Evolutionary conservation across 2,329 filamentous ascomycete genomes (phyloP).

Genomic region (Proliferodiscus dingleyae): DNA sequence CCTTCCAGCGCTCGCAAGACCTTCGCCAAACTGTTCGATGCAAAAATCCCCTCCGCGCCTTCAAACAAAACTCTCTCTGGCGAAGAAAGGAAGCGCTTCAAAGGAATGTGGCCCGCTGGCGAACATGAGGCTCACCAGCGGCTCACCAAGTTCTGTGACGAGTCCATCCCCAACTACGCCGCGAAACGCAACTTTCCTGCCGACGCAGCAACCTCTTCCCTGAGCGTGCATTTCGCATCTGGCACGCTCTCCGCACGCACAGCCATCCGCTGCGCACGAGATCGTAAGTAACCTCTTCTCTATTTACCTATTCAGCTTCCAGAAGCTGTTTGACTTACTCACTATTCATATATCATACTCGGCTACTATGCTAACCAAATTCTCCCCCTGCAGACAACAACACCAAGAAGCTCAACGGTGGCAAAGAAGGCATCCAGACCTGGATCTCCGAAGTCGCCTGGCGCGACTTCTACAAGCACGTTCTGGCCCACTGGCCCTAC

Average conservation of each 20-base stretch:
- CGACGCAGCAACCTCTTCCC: constrained; percentile 56
- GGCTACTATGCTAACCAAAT: no score
- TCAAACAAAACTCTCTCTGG: constrained; percentile 55
- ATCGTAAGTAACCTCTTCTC: no score
- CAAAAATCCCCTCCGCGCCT: constrained; percentile 56
- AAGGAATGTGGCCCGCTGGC: constrained; percentile 65
- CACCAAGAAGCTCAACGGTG: constrained; percentile 60
- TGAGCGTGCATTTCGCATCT: constrained; percentile 69
- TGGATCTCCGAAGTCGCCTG: constrained; percentile 85
- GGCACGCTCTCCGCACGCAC: constrained; percentile 66
- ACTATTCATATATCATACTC: no score
- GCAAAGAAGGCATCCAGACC: constrained; percentile 57
- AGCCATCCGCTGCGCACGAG: constrained; percentile 57
- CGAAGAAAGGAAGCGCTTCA: constrained; percentile 55
- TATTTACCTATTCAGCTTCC: no score
- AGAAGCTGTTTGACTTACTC: no score
- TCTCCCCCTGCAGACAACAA: no score
- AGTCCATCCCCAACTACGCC: constrained; percentile 58
- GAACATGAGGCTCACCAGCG: constrained; percentile 65
- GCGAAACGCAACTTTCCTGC: constrained; percentile 62
- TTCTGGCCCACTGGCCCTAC: constrained; percentile 81
- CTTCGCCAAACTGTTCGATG: constrained; percentile 55
- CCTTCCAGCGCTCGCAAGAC: constrained; percentile 37
- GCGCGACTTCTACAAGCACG: constrained; percentile 85
- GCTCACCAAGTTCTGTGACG: constrained; percentile 62